Conservation (phyloP, 345 rosid species). For the Eucalyptus cloeziana region DNA sequence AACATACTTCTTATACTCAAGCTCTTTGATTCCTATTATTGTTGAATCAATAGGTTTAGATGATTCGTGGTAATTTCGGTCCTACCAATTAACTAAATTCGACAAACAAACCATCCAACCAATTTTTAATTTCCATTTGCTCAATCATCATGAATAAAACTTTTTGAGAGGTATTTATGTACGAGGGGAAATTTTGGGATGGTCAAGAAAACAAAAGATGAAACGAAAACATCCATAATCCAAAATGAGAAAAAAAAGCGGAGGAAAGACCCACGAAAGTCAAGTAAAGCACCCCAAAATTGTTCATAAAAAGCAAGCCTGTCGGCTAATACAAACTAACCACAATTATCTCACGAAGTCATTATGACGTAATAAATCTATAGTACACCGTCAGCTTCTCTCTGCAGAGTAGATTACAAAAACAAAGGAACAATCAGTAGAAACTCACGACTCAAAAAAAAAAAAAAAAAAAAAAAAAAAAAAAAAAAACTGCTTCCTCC, state of each 20-base stretch:
- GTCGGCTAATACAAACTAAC: not conserved
- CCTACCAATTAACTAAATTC: not conserved
- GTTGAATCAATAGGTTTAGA: not conserved
- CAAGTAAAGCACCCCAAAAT: not conserved
- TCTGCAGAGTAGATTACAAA: not conserved
- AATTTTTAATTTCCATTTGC: not conserved
- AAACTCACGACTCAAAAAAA: not conserved
- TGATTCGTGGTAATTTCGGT: not conserved
- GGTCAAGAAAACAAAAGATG: not conserved
- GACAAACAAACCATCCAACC: not conserved
- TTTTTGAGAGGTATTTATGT: not conserved
- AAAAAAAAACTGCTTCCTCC: not conserved
- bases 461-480: not conserved
- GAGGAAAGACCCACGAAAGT: not conserved
- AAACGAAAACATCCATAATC: not conserved
- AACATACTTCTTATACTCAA: not conserved
- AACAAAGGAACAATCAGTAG: not conserved
- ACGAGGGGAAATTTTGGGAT: not conserved
- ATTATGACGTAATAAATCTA: not conserved
- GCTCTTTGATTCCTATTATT: not conserved
- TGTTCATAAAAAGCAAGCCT: not conserved
- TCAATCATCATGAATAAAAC: not conserved
- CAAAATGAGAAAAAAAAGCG: not conserved
- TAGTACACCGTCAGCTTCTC: not conserved
- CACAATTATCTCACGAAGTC: not conserved